Conservation (phyloP, 805 yeast genomes). For the Sugiyamaella floridensis region DNA sequence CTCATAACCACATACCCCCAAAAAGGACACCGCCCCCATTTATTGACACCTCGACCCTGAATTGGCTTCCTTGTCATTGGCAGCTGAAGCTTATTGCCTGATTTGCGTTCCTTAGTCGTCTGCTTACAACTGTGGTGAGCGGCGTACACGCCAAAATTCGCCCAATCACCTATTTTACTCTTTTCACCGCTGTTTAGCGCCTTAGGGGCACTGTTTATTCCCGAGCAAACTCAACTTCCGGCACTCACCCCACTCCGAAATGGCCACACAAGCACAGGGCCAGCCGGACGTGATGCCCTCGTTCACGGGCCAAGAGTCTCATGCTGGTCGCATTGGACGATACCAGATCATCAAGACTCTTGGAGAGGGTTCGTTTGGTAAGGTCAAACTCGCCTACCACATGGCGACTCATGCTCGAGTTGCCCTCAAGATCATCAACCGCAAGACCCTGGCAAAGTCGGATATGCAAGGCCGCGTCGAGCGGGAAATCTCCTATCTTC, state of each 20-base stretch:
- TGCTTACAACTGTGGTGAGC: no score
- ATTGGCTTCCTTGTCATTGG: no score
- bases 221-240: neutral
- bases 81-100: no score
- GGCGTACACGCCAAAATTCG: no score
- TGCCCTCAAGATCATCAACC: slow-evolving; percentile 86
- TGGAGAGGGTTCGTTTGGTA: slow-evolving; percentile 96
- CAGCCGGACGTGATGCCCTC: slow-evolving; percentile 20
- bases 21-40: no score
- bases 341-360: slow-evolving; percentile 87
- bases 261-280: neutral
- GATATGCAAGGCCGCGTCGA: slow-evolving; percentile 98
- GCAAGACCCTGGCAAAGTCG: slow-evolving; percentile 84
- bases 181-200: no score
- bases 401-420: slow-evolving; percentile 86
- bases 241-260: neutral
- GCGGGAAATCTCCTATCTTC: slow-evolving; percentile 83
- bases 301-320: slow-evolving; percentile 4
- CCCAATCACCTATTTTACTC: no score
- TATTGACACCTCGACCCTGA: no score
- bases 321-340: slow-evolving; percentile 61
- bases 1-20: no score
- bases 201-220: no score
- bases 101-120: no score
- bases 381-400: slow-evolving; percentile 66